Percentiles rank a stretch among this genome's conserved stretches.
Evolutionary conservation across 306 rosid genomes (phyloP).

Genomic region (Lablab purpureus): DNA sequence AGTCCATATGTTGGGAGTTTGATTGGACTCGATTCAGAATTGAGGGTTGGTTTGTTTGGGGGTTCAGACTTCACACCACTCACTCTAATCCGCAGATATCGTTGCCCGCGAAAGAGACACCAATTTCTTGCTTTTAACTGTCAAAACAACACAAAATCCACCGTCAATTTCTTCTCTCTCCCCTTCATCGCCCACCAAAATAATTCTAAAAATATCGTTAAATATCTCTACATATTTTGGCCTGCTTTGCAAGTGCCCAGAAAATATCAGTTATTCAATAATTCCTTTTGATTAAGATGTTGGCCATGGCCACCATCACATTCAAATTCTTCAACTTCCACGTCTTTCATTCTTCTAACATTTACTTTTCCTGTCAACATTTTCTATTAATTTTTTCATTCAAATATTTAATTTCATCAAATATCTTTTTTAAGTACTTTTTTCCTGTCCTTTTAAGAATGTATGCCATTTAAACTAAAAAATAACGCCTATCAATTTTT

Average conservation of each 20-base stretch:
- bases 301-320: background rate
- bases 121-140: background rate
- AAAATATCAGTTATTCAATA: background rate
- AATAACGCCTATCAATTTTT: too few relatives aligned
- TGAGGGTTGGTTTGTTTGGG: background rate
- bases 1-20: constrained; percentile 53
- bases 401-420: too few relatives aligned
- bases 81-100: constrained; percentile 12
- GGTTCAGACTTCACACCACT: background rate
- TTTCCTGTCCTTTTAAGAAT: background rate
- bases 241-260: background rate
- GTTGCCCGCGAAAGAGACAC: background rate
- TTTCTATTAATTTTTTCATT: background rate
- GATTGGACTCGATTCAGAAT: constrained; percentile 10
- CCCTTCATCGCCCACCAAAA: background rate
- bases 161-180: constrained; percentile 1
- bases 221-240: constrained; percentile 2
- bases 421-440: too few relatives aligned
- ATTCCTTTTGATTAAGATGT: background rate
- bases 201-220: background rate
- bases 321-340: background rate
- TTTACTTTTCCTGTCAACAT: background rate
- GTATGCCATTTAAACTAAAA: too few relatives aligned
- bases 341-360: background rate
- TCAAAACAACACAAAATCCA: background rate